A percentile compares a stretch with the other conserved stretches of the same genome.
These are phyloP conservation scores for Lactarius trivialis DNA, from an alignment of 768 basidiomycete genomes.

Conservation along the genomic window DNA sequence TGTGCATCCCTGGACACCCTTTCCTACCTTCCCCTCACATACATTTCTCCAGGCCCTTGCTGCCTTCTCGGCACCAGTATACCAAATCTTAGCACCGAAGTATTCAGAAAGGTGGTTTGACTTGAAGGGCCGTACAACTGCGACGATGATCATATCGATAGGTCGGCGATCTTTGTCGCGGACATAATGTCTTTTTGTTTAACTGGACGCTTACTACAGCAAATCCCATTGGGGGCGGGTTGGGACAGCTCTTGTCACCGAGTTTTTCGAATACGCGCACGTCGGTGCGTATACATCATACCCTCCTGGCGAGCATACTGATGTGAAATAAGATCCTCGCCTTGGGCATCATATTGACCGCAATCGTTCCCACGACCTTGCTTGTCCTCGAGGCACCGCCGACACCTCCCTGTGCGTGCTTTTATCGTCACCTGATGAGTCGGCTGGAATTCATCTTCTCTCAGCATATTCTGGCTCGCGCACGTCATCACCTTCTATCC, in stretches of 20 bases:
- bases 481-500: constrained; percentile 41
- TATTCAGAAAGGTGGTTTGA: constrained; percentile 86
- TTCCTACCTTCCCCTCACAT: background rate
- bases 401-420: constrained; percentile 63
- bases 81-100: constrained; percentile 70
- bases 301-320: background rate
- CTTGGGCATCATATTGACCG: constrained; percentile 66
- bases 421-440: background rate
- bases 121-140: constrained; percentile 66
- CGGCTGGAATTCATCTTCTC: background rate
- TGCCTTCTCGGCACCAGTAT: constrained; percentile 61
- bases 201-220: constrained; percentile 35
- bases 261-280: constrained; percentile 41
- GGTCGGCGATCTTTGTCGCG: constrained; percentile 24
- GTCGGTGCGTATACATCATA: constrained; percentile 38
- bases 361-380: constrained; percentile 48
- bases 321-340: constrained; percentile 49
- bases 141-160: constrained; percentile 55
- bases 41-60: constrained; percentile 44
- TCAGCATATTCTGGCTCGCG: constrained; percentile 65
- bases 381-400: constrained; percentile 59
- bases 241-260: constrained; percentile 70
- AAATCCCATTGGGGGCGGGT: constrained; percentile 66
- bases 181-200: background rate
- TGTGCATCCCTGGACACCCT: background rate